Evolutionary conservation across 1,139 yeast species (phyloP), one percentile per base, ranked within the genome.

Genomic region (Pichia sp.): DNA sequence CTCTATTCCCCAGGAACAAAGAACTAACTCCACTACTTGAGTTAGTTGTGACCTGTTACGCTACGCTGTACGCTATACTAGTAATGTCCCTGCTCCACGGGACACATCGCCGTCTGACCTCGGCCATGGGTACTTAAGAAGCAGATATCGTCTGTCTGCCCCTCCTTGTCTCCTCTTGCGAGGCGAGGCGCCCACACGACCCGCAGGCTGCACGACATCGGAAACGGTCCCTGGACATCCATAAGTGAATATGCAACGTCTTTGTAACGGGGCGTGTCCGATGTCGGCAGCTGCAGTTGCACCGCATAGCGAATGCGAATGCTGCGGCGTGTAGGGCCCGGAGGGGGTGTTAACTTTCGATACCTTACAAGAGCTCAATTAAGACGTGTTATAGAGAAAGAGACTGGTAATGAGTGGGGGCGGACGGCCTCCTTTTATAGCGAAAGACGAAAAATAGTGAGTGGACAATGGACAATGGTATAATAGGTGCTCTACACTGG

Each of bases 61-160:
- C n/a, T n/a, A n/a, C n/a, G n/a, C n/a, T n/a, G n/a, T n/a, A n/a
- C n/a, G n/a, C n/a, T n/a, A n/a, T n/a, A n/a, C n/a, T n/a, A n/a
- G n/a, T n/a, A 20, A 32, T 72, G 73, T 73, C 39, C 67, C 66
- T 77, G 64, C 62, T 59, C 67, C 67, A 73, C 78, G 78, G 78
- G 78, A 73, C 58, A 64, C 72, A 50, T 56, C 48, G 55, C 53
- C 56, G 69, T 69, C 52, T 13, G 57, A 37, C 48, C 52, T 53
- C 29, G 53, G 60, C 67, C 63, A 62, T 69, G 30, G 27, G 35
- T 30, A 37, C 40, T 24, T 29, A 28, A 30, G 34, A 34, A 39
- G 20, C 20, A 27, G 37, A 30, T 35, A 13, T 27, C n/a, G 17
- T 29, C 22, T 6, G 22, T 33, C 36, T 33, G 18, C 36, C 30